Conservation (phyloP, 306 rosid genomes). For the Abrus pulchellus region DNA sequence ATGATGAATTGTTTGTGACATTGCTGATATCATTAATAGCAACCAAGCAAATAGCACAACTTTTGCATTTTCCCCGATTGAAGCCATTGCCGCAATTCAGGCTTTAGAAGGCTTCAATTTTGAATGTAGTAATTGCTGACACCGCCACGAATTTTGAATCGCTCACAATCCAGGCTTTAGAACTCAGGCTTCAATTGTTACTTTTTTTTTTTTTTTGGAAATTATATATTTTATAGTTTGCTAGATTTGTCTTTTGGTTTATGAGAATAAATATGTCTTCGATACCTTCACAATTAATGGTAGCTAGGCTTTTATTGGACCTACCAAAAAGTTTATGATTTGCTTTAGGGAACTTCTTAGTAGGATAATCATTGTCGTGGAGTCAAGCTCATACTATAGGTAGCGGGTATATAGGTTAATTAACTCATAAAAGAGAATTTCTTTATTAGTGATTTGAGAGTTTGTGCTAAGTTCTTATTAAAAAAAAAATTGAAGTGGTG, state of each 20-base stretch:
- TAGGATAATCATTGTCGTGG: neutral
- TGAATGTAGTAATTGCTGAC: neutral
- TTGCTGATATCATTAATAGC: conserved; percentile 8
- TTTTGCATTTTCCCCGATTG: neutral
- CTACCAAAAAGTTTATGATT: neutral
- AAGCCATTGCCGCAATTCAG: neutral
- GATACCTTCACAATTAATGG: conserved; percentile 8
- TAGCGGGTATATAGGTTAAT: neutral
- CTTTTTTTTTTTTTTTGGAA: neutral
- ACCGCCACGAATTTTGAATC: neutral
- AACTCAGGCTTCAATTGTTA: conserved; percentile 17
- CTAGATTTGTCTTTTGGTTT: conserved; percentile 27
- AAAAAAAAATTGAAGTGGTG: neutral
- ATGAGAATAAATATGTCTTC: neutral
- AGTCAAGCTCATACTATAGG: neutral
- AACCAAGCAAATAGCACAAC: conserved; percentile 11
- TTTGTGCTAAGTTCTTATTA: neutral
- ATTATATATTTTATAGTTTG: neutral
- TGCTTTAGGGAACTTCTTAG: neutral
- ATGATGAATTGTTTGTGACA: conserved; percentile 27
- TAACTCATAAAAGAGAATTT: neutral
- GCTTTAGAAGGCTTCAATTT: neutral
- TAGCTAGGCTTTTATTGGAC: conserved; percentile 4
- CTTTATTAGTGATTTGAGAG: neutral
- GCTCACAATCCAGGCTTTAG: conserved; percentile 1